These are phyloP conservation scores for Rhynchospora breviuscula DNA, from an alignment of 176 grass and related monocot genomes.

Conservation along the genomic window DNA sequence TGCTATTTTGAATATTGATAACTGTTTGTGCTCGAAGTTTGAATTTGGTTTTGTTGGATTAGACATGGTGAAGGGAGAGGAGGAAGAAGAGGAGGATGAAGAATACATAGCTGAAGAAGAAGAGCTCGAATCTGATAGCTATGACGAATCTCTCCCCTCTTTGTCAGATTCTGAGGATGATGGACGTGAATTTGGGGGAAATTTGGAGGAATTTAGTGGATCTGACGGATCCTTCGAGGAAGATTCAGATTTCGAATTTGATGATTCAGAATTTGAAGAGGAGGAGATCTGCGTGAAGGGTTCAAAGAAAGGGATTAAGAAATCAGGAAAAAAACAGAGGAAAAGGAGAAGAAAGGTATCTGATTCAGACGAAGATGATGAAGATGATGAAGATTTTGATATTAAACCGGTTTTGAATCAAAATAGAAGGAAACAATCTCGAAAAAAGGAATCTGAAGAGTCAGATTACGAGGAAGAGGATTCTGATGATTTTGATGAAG, in stretches of 20 bases:
- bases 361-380: slow-evolving; percentile 26
- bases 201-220: slow-evolving; percentile 21
- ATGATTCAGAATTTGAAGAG: slow-evolving; percentile 53
- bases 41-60: slow-evolving; percentile 20
- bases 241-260: slow-evolving; percentile 47
- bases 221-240: slow-evolving; percentile 25
- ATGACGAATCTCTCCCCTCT: slow-evolving; percentile 28
- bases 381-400: slow-evolving; percentile 1
- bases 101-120: slow-evolving; percentile 50
- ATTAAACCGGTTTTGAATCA: not conserved
- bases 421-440: slow-evolving; percentile 18
- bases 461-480: slow-evolving; percentile 28
- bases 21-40: slow-evolving; percentile 7
- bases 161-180: slow-evolving; percentile 18
- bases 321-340: slow-evolving; percentile 9
- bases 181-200: slow-evolving; percentile 13
- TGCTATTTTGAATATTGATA: not conserved
- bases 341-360: slow-evolving; percentile 13
- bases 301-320: slow-evolving; percentile 3
- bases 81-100: slow-evolving; percentile 38
- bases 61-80: slow-evolving; percentile 49
- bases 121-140: slow-evolving; percentile 42
- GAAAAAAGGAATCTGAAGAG: slow-evolving; percentile 19
- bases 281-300: slow-evolving; percentile 32
- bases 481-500: slow-evolving; percentile 22